Conservation (phyloP, 2,329 filamentous ascomycete genomes). For the Colletotrichum endophyticum region DNA sequence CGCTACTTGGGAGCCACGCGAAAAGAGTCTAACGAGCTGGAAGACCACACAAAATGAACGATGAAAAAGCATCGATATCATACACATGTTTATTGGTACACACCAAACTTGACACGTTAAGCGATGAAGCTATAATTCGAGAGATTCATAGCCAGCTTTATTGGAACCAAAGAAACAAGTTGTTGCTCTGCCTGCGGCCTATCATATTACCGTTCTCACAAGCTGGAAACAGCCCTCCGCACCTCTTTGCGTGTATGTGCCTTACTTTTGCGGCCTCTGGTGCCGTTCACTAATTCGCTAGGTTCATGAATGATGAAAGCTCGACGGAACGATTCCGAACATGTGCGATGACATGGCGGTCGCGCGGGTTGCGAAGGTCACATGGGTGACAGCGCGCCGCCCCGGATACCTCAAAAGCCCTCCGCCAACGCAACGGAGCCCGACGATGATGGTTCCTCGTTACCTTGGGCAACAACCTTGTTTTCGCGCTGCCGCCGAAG, state of each 20-base stretch:
- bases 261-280: background rate
- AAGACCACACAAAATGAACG: background rate
- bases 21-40: background rate
- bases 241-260: background rate
- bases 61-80: slow-evolving; percentile 2
- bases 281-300: background rate
- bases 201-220: background rate
- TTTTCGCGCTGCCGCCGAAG: background rate
- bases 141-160: slow-evolving; percentile 23
- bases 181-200: slow-evolving; percentile 6
- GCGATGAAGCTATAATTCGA: slow-evolving; percentile 23
- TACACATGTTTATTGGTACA: background rate
- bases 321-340: background rate
- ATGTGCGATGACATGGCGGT: background rate
- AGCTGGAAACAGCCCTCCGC: background rate
- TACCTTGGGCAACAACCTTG: background rate
- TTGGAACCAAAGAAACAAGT: slow-evolving; percentile 5
- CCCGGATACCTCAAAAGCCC: background rate
- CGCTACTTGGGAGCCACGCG: background rate
- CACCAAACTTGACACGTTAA: background rate
- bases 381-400: background rate
- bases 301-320: background rate
- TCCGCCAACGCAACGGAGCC: background rate
- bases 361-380: background rate
- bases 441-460: background rate